These are phyloP conservation scores for Colletotrichum noveboracense DNA, from an alignment of 2,329 filamentous ascomycete species.

Conservation along the genomic window DNA sequence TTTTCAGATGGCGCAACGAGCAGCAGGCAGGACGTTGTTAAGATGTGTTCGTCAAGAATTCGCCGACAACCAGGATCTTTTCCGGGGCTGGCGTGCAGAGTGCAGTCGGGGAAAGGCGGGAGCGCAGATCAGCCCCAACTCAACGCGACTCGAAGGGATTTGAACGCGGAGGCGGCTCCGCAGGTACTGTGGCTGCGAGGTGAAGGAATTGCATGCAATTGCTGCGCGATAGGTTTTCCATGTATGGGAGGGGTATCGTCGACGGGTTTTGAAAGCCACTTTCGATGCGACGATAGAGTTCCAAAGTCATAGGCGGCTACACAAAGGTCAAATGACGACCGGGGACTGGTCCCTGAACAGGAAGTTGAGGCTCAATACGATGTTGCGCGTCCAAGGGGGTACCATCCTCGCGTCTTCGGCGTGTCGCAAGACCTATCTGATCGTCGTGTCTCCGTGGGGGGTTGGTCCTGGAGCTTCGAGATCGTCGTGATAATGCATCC, in stretches of 20 bases:
- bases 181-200: background rate
- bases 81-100: background rate
- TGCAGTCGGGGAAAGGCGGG: slow-evolving; percentile 2
- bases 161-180: background rate
- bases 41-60: background rate
- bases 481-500: slow-evolving; percentile 1
- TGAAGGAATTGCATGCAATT: background rate
- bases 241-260: background rate
- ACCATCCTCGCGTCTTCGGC: background rate
- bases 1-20: background rate
- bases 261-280: background rate
- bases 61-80: background rate
- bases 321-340: background rate
- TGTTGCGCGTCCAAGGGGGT: background rate
- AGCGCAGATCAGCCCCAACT: slow-evolving; percentile 8
- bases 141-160: background rate
- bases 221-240: background rate
- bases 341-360: background rate
- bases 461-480: background rate
- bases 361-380: background rate
- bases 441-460: background rate
- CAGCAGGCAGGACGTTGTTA: background rate
- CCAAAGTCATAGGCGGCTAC: background rate
- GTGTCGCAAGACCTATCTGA: background rate
- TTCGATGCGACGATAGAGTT: background rate